A percentile compares a stretch with the other conserved stretches of the same genome.
phyloP scores from a whole-genome alignment of 257 asterid genomes.

The Parsonsia alboflavescens region DNA sequence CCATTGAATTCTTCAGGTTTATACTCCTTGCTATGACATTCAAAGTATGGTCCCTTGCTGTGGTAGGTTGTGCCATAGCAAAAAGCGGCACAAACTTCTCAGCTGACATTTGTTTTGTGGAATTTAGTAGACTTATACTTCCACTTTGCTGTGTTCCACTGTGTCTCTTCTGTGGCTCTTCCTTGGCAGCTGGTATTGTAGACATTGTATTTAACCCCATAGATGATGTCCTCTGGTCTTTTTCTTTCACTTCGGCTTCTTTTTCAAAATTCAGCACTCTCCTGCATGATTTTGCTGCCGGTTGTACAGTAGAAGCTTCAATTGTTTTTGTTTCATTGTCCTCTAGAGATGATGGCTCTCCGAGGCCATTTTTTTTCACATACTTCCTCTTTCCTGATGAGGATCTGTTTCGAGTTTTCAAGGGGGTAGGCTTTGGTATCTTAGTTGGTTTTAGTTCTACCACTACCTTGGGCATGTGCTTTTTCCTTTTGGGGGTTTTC shows the following conservation, averaged over 20 bases:
- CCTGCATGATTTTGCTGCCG: slow-evolving; percentile 51
- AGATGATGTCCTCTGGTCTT: slow-evolving; percentile 33
- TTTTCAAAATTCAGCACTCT: slow-evolving; percentile 53
- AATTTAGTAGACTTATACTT: slow-evolving; percentile 11
- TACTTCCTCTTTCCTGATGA: slow-evolving; percentile 59
- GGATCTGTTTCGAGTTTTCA: slow-evolving; percentile 27
- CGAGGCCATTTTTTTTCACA: slow-evolving; percentile 37
- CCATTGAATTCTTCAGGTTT: slow-evolving; percentile 31
- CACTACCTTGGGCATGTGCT: slow-evolving; percentile 86
- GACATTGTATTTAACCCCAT: slow-evolving; percentile 24
- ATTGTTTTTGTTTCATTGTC: slow-evolving; percentile 26
- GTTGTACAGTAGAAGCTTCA: slow-evolving; percentile 25
- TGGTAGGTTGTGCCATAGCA: slow-evolving; percentile 20
- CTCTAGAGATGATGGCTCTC: slow-evolving; percentile 31
- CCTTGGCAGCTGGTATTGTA: slow-evolving; percentile 21
- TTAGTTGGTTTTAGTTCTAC: slow-evolving; percentile 68
- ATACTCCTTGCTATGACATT: slow-evolving; percentile 58
- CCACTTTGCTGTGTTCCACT: slow-evolving; percentile 21
- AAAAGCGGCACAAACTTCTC: slow-evolving; percentile 25
- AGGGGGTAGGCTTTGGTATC: slow-evolving; percentile 43
- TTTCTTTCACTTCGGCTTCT: slow-evolving; percentile 33
- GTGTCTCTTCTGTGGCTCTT: slow-evolving; percentile 21
- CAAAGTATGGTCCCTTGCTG: slow-evolving; percentile 42
- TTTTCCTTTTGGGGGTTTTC: slow-evolving; percentile 65
- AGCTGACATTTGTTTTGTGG: slow-evolving; percentile 22